Evolutionary conservation across 1,284 basidiomycete species (phyloP).

Genomic region (Porodaedalea pini): DNA sequence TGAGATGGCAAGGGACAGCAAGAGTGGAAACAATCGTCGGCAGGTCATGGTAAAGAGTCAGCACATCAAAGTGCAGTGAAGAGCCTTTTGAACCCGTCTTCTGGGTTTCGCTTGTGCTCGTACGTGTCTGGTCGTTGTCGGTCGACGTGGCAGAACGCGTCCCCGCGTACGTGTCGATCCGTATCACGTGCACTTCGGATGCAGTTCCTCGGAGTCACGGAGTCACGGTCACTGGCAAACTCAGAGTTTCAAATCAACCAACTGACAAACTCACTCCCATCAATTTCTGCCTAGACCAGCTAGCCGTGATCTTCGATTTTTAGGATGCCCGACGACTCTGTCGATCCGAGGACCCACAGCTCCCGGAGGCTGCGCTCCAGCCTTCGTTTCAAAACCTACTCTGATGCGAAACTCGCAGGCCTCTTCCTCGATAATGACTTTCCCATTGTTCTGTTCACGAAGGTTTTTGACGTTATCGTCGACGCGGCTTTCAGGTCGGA

Average conservation of each 20-base stretch:
- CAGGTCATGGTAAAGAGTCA: conserved; percentile 7
- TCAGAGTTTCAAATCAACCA: background rate
- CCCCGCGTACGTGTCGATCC: background rate
- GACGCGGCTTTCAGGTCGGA: background rate
- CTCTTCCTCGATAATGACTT: background rate
- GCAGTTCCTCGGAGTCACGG: background rate
- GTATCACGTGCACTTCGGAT: background rate
- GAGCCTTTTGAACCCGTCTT: background rate
- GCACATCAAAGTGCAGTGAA: background rate
- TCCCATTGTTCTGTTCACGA: background rate
- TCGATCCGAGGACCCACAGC: too few relatives aligned
- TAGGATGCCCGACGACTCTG: too few relatives aligned
- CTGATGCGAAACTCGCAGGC: background rate
- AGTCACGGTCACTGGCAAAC: too few relatives aligned
- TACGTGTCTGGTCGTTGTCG: background rate
- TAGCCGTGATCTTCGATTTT: too few relatives aligned
- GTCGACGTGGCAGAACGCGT: conserved; percentile 7
- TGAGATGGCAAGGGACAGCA: conserved; percentile 8
- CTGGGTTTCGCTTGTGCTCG: background rate
- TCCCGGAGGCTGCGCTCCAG: too few relatives aligned
- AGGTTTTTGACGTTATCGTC: background rate
- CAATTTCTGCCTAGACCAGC: too few relatives aligned
- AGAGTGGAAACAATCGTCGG: conserved; percentile 8
- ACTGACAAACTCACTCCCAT: background rate
- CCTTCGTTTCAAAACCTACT: background rate